Evolutionary conservation across 2,329 filamentous ascomycete genomes (phyloP), one percentile per base, ranked within the genome.

Genomic region (Apiospora arundinis): DNA sequence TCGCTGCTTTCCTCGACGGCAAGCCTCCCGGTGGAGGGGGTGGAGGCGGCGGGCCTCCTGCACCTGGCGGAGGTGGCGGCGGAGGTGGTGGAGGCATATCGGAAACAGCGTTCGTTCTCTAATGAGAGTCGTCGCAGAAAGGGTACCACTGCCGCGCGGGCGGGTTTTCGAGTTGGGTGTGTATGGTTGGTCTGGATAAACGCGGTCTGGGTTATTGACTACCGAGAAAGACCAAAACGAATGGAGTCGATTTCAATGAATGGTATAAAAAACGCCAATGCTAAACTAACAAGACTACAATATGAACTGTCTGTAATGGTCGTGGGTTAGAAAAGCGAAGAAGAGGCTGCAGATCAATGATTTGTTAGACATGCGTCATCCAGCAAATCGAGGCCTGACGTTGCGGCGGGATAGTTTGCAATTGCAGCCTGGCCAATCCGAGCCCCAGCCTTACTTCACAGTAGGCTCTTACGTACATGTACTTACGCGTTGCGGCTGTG

Each of bases 41-140:
- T 25, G 88, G 88, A 48, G 89, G 90, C 42, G 90, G 91, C 72
- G 91, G 91, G 75, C 86, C 88, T 78, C 89, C 90, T 77, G 83
- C 82, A 63, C 82, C 83, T 48, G 78, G 78, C 65, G 88, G 89
- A 70, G 91, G 92, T 45, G 92, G 93, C 1, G 92, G 92, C 2
- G 92, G 92, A 70, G 92, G 91, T 66, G 91, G 88, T 69, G 88
- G 88, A 77, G 84, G 83, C 82, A 85, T 84, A 52, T 40, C n/a
- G n/a, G 23, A 49, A n/a, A 25, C 2, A 4, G n/a, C 21, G 25
- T 28, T 67, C 2, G 23, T 28, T 46, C 9, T n/a, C 14, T 46
- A 37, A 28, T 23, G 32, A 44, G 21, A 45, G 21, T 44, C 12
- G 44, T 67, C 37, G 44, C 65, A 28, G 25, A 12, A 67, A 32